Percentiles rank a stretch among this genome's conserved stretches.
Conservation (phyloP, 495 filamentous ascomycete genomes). For the Tuber indicum region DNA sequence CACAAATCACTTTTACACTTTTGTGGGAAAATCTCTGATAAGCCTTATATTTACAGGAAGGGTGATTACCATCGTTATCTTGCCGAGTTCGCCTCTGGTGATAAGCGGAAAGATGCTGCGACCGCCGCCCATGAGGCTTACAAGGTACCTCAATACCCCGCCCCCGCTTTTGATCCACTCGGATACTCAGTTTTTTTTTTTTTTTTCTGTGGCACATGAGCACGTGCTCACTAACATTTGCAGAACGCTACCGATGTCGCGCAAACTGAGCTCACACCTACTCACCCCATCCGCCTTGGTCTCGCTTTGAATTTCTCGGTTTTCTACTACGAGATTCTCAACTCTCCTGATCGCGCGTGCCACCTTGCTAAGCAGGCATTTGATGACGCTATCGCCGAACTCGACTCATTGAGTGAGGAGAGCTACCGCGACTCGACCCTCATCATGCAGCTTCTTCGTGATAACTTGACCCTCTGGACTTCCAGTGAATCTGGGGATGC, state of each 20-base stretch:
- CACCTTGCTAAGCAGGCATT: constrained; percentile 99
- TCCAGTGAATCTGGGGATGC: constrained; percentile 85
- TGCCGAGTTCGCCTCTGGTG: constrained; percentile 95
- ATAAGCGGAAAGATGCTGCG: constrained; percentile 97
- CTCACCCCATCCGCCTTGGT: constrained; percentile 96
- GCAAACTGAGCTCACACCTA: constrained; percentile 92
- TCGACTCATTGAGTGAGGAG: constrained; percentile 97
- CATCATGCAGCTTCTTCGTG: constrained; percentile 99
- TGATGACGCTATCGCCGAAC: constrained; percentile 97
- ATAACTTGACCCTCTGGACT: constrained; percentile 99
- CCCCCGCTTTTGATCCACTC: constrained; percentile 18
- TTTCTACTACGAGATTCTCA: constrained; percentile 99
- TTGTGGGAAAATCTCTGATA: constrained; percentile 18
- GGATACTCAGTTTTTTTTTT: constrained; percentile 11
- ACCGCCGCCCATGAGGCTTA: constrained; percentile 97
- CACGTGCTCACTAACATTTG: constrained; percentile 30
- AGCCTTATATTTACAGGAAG: constrained; percentile 63
- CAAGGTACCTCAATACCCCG: constrained; percentile 60
- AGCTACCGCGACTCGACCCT: constrained; percentile 99
- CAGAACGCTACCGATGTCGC: constrained; percentile 97
- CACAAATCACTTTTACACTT: neutral
- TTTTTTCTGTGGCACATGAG: constrained; percentile 14
- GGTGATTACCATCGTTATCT: constrained; percentile 99
- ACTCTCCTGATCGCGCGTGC: constrained; percentile 97
- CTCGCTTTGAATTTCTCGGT: constrained; percentile 99